Evolutionary conservation across 1,139 yeast genomes (phyloP), one percentile per base, ranked within the genome.

Genomic region (Debaryomyces singareniensis): DNA sequence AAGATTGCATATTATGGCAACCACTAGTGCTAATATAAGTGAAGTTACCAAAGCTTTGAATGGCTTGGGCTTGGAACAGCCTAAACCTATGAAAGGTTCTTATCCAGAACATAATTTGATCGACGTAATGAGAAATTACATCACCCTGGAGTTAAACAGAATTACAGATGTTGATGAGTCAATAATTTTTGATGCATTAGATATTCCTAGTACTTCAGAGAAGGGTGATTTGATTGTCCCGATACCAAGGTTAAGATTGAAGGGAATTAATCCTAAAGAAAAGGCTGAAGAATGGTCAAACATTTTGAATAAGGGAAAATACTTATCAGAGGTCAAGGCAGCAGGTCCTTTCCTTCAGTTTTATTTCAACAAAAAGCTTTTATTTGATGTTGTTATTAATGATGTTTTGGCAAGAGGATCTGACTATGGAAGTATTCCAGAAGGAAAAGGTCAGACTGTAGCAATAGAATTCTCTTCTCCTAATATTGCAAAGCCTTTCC

Each of bases 401-500:
- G 93, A 83, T 49, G 64, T 81, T 29, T 71, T 91, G 44, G 59
- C 63, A 32, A 74, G 83, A 58, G 66, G 64, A 26, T 57, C 63
- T 7, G 61, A 65, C 25, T 91, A 75, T 54, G 99, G 99, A 42
- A 61, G 78, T 32, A 67, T 82, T 43, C 83, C 89, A 29, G 50
- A 85, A 35, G 96, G 95, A 30, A 62, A 63, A 26, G 80, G 78
- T 43, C 81, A 91, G 61, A 83, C 70, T 45, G 68, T 81, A 15
- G 51, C 87, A 30, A 72, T 93, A 44, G 99, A 91, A 58, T 91
- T 93, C 51, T 86, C 96, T 4, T 89, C 97, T 28, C 99, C 99
- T 43, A 91, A 91, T 57, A 91, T 91, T 51, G 99, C 99, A 43
- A 91, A 91, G 61, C 98, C 98, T 10, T 91, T 91, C 82, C 99